phyloP scores from a whole-genome alignment of 768 basidiomycete species.

The Jaapia argillacea region DNA sequence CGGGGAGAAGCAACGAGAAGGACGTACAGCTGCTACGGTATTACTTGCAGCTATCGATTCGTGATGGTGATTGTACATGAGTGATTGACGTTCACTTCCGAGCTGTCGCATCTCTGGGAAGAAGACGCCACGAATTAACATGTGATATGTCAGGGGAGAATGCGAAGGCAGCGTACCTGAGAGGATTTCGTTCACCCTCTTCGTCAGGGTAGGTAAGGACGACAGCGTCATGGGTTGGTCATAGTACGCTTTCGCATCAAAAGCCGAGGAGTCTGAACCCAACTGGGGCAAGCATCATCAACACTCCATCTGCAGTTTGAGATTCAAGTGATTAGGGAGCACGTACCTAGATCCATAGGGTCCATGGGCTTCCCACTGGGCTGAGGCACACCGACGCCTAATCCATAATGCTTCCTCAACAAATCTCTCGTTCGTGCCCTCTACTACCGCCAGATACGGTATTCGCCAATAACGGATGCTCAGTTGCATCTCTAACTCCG shows the following conservation, averaged over 20 bases:
- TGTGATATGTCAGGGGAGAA: neutral
- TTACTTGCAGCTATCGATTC: slow-evolving; percentile 91
- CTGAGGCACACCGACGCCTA: slow-evolving; percentile 65
- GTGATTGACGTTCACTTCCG: slow-evolving; percentile 79
- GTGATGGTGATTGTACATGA: slow-evolving; percentile 94
- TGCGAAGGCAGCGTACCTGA: slow-evolving; percentile 33
- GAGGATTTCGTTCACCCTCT: slow-evolving; percentile 74
- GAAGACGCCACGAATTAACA: neutral
- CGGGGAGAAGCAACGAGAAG: neutral
- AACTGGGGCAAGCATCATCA: neutral
- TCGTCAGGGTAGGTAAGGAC: slow-evolving; percentile 61
- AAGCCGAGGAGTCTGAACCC: slow-evolving; percentile 63
- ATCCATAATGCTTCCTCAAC: slow-evolving; percentile 79
- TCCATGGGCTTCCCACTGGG: slow-evolving; percentile 49
- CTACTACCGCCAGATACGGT: too few species aligned
- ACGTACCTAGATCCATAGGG: slow-evolving; percentile 73
- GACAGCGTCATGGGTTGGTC: slow-evolving; percentile 80
- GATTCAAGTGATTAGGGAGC: neutral
- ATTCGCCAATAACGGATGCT: too few species aligned
- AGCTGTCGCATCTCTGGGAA: slow-evolving; percentile 88
- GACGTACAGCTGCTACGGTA: slow-evolving; percentile 73
- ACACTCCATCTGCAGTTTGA: too few species aligned
- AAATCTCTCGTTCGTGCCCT: too few species aligned
- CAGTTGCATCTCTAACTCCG: too few species aligned
- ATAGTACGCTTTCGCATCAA: slow-evolving; percentile 79